Conservation (phyloP, 2,329 filamentous ascomycete genomes). For the Exophiala sp. region DNA sequence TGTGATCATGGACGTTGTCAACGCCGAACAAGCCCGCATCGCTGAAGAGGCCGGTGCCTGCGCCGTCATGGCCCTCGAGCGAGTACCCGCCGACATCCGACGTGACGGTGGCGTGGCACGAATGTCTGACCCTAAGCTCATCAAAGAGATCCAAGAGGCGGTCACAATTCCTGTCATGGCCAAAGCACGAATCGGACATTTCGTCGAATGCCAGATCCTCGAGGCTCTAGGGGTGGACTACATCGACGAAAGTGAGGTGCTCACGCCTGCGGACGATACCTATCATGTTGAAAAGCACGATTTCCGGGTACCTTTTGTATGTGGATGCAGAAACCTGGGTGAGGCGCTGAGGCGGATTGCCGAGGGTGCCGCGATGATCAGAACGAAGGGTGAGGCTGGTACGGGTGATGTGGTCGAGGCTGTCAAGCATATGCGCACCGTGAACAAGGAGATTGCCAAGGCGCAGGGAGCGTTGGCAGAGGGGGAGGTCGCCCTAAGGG, state of each 20-base stretch:
- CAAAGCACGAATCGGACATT: slow-evolving; percentile 95
- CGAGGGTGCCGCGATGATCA: slow-evolving; percentile 97
- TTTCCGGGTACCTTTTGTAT: slow-evolving; percentile 88
- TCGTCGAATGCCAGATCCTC: slow-evolving; percentile 97
- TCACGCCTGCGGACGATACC: slow-evolving; percentile 86
- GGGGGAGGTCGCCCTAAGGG: slow-evolving; percentile 68
- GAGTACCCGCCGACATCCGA: slow-evolving; percentile 94
- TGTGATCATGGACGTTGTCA: slow-evolving; percentile 98
- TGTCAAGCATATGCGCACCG: slow-evolving; percentile 90
- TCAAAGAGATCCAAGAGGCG: slow-evolving; percentile 88
- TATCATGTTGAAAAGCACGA: slow-evolving; percentile 87
- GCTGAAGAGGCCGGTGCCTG: slow-evolving; percentile 94
- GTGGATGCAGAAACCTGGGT: slow-evolving; percentile 89
- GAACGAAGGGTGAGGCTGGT: slow-evolving; percentile 96
- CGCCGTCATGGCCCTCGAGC: slow-evolving; percentile 98
- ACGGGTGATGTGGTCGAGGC: slow-evolving; percentile 97
- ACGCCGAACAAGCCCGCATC: slow-evolving; percentile 88
- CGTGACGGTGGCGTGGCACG: slow-evolving; percentile 87
- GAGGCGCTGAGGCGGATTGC: slow-evolving; percentile 87
- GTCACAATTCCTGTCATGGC: slow-evolving; percentile 99
- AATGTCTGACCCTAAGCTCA: slow-evolving; percentile 94
- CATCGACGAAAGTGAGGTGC: slow-evolving; percentile 96
- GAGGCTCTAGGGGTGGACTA: slow-evolving; percentile 94
- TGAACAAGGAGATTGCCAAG: slow-evolving; percentile 74
- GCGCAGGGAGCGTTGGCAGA: slow-evolving; percentile 57